These are phyloP conservation scores for Vigna hirtella DNA, from an alignment of 306 rosid genomes.

Conservation along the genomic window DNA sequence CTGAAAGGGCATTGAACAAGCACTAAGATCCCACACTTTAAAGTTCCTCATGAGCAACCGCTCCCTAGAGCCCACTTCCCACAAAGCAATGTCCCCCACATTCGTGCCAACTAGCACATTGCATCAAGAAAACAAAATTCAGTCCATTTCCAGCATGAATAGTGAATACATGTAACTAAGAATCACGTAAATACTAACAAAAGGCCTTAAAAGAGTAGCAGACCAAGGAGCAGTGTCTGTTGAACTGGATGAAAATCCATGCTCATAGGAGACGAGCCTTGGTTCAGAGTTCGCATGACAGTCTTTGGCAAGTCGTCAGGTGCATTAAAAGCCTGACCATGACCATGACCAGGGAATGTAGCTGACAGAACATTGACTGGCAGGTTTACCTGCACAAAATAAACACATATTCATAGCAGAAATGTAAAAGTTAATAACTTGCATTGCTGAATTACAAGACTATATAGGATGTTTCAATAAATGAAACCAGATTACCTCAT, in stretches of 20 bases:
- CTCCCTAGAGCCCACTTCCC: slow-evolving; percentile 97
- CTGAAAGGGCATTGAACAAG: slow-evolving; percentile 94
- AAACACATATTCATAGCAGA: slow-evolving; percentile 19
- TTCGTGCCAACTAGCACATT: slow-evolving; percentile 84
- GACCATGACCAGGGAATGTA: slow-evolving; percentile 71
- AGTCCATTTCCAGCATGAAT: slow-evolving; percentile 48
- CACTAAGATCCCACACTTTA: slow-evolving; percentile 96
- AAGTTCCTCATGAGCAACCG: slow-evolving; percentile 71
- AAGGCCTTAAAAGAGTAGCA: slow-evolving; percentile 38
- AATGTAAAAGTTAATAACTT: slow-evolving; percentile 6
- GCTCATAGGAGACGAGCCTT: slow-evolving; percentile 99
- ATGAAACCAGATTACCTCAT: slow-evolving; percentile 66
- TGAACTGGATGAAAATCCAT: slow-evolving; percentile 98
- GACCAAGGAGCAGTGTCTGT: slow-evolving; percentile 94
- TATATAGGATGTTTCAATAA: slow-evolving; percentile 18
- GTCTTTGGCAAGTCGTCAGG: slow-evolving; percentile 91
- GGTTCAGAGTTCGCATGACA: slow-evolving; percentile 75
- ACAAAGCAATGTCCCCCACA: slow-evolving; percentile 93
- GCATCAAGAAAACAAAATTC: slow-evolving; percentile 49
- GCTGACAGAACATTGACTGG: slow-evolving; percentile 90
- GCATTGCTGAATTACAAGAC: background rate
- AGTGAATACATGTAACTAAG: slow-evolving; percentile 1
- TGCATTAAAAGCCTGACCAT: slow-evolving; percentile 76
- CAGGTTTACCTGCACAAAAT: slow-evolving; percentile 75
- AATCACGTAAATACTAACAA: slow-evolving; percentile 3